Evolutionary conservation across 1,284 basidiomycete species (phyloP), one percentile per base, ranked within the genome.

Genomic region (Ustanciosporium gigantosporum): DNA sequence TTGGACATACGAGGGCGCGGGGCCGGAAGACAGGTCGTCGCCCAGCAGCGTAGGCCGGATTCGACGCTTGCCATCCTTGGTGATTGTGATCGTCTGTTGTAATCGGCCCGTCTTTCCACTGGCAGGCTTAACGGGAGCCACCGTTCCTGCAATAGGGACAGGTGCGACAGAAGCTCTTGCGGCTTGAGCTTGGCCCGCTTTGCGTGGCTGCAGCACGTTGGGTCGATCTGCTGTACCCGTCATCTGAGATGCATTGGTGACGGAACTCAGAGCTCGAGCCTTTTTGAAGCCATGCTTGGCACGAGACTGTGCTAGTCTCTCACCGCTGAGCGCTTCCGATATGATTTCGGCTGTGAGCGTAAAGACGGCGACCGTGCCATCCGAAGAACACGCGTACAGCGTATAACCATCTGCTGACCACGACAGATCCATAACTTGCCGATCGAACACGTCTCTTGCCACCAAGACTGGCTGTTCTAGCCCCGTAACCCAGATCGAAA

Each of bases 391-490:
- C 0, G 91, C 91, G 70, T 95, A 98, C 0, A 98, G 83, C 2
- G 88, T 88, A 34, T 90, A 82, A 6, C 95, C 94, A 73, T 98
- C 93, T 74, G 61, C 86, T 59, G 73, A 91, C 94, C 95, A 99
- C 70, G 87, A 90, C 4, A 98, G 82, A 77, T 98, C 95, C 83
- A 96, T 88, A 38, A 97, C 89, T 70, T 93, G 90, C 45, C 92
- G 82, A 52, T 94, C 91, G 67, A 98, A 97, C 0, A 95, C 87
- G 62, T 97, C 91, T 67, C 90, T 88, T 1, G 93, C 86, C 1
- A 97, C 93, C 25, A 95, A 87, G 5, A 97, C 80, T 0, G 95
- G 95, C 41, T 89, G 91, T 5, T 92, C 95, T 76, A 92, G 87
- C 15, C 66, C 66, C 3, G 70, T 55, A 20, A 68, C 53, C 64